phyloP scores from a whole-genome alignment of 1,284 basidiomycete species.

The Ceratorhiza oryzae-sativae region DNA sequence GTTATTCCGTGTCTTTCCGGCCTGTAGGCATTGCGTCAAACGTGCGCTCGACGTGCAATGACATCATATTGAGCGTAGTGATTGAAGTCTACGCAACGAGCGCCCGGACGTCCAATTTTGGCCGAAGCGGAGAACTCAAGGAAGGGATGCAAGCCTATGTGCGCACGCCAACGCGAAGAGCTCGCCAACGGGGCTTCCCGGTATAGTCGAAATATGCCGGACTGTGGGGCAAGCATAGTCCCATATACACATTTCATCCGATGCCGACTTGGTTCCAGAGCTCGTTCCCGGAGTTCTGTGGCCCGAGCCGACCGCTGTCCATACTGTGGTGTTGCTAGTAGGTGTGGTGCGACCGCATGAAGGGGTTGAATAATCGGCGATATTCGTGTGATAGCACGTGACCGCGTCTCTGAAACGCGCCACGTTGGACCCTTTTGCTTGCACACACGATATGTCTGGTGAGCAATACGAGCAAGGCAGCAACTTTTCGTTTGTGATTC shows the following conservation, averaged over 20 bases:
- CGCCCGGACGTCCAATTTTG: not conserved
- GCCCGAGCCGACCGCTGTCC: not conserved
- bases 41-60: constrained; percentile 25
- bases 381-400: not conserved
- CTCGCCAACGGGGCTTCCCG: constrained; percentile 23
- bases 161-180: not conserved
- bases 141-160: not conserved
- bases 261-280: not conserved
- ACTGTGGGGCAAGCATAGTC: not conserved
- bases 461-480: constrained; percentile 29
- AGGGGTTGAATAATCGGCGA: not conserved
- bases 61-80: constrained; percentile 3
- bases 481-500: constrained; percentile 38
- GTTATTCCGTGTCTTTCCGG: not conserved
- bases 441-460: constrained; percentile 26
- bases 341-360: not conserved
- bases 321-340: not conserved
- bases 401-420: constrained; percentile 13
- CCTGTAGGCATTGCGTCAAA: not conserved
- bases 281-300: not conserved
- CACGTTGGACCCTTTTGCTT: not conserved
- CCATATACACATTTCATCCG: constrained; percentile 31
- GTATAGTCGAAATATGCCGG: constrained; percentile 15
- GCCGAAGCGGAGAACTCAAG: not conserved
- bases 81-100: too few relatives aligned